These are phyloP conservation scores for Quercus parvula DNA, from an alignment of 306 rosid genomes.

Conservation along the genomic window DNA sequence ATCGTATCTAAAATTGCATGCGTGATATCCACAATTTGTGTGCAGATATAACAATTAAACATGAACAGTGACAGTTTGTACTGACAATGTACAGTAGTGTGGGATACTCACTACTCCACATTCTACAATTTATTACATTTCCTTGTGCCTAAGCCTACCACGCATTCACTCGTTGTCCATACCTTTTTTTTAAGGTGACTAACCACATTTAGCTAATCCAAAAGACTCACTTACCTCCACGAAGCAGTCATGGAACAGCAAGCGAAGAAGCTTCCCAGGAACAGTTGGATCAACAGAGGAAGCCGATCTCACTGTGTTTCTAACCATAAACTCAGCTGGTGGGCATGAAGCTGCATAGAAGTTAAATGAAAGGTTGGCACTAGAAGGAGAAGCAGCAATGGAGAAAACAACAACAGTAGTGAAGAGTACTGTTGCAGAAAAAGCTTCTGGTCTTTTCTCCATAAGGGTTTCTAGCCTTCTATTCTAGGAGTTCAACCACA, in stretches of 20 bases:
- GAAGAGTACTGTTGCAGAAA: constrained; percentile 12
- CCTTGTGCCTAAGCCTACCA: too few species aligned
- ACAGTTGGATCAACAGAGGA: constrained; percentile 64
- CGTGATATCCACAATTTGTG: too few species aligned
- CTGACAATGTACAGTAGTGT: too few species aligned
- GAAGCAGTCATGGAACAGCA: constrained; percentile 90
- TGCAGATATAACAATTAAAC: too few species aligned
- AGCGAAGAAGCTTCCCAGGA: constrained; percentile 91
- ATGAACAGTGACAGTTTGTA: too few species aligned
- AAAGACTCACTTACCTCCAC: constrained; percentile 61
- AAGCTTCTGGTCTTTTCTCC: constrained; percentile 37
- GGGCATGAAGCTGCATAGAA: constrained; percentile 80
- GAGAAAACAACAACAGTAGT: constrained; percentile 24
- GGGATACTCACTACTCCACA: too few species aligned
- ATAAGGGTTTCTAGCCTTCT: constrained; percentile 25
- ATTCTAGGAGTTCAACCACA: not conserved
- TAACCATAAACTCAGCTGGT: constrained; percentile 61
- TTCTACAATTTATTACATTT: too few species aligned
- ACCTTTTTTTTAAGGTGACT: too few species aligned
- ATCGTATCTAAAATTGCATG: too few species aligned
- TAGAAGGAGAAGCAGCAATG: constrained; percentile 23
- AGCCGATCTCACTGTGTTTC: constrained; percentile 59
- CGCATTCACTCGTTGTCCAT: too few species aligned
- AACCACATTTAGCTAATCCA: not conserved
- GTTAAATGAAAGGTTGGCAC: constrained; percentile 53